phyloP scores from a whole-genome alignment of 2,329 filamentous ascomycete genomes.

The Graphilbum ipis-grandicollis region DNA sequence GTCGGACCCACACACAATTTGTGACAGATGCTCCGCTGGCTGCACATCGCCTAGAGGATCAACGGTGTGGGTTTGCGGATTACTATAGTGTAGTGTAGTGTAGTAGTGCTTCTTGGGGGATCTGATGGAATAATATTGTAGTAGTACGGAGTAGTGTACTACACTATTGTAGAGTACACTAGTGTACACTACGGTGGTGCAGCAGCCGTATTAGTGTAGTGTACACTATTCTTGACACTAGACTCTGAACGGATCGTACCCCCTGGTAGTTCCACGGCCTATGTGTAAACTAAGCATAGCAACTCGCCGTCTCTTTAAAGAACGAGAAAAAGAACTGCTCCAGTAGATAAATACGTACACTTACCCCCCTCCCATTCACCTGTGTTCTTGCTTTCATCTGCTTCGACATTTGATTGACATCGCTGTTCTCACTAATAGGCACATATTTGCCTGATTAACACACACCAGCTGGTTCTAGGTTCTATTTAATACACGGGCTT shows the following conservation, averaged over 20 bases:
- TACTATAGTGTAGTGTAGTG: too few relatives aligned
- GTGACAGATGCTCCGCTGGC: conserved; percentile 31
- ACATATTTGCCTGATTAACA: too few relatives aligned
- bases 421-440: conserved; percentile 10
- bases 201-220: too few relatives aligned
- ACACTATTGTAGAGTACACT: too few relatives aligned
- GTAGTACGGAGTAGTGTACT: too few relatives aligned
- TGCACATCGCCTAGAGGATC: conserved; percentile 26
- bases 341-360: conserved; percentile 26
- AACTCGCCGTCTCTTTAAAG: too few relatives aligned
- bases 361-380: conserved; percentile 17
- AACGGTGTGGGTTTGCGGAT: conserved; percentile 14
- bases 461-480: conserved; percentile 18
- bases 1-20: conserved; percentile 38
- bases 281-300: too few relatives aligned
- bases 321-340: too few relatives aligned
- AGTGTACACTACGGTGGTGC: too few relatives aligned
- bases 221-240: too few relatives aligned
- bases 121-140: conserved; percentile 6
- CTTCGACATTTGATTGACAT: neutral
- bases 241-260: neutral
- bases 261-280: conserved; percentile 12
- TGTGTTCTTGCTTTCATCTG: too few relatives aligned
- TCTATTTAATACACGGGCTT: conserved; percentile 10
- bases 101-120: conserved; percentile 3